Evolutionary conservation across 2,329 filamentous ascomycete species (phyloP).

Genomic region (Ophiostoma triangulosporum): DNA sequence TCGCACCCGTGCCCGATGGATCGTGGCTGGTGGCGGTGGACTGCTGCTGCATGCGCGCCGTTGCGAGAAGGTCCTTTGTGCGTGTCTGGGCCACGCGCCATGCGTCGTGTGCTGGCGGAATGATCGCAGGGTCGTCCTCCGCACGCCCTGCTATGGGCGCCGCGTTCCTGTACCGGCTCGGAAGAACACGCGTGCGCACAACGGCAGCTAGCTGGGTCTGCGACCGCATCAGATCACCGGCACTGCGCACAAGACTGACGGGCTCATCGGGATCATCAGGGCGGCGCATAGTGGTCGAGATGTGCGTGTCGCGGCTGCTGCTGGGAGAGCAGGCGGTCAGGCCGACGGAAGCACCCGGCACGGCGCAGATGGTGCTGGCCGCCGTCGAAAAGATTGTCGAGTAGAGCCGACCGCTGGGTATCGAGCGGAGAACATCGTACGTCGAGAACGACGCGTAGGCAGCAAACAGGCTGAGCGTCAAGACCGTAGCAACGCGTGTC

Average conservation of each 20-base stretch:
- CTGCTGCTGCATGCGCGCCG: background rate
- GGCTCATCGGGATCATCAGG: background rate
- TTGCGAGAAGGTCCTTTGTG: conserved; percentile 5
- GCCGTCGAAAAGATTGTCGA: background rate
- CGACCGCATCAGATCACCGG: conserved; percentile 45
- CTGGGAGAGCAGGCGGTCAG: background rate
- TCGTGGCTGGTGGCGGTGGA: background rate
- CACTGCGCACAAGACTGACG: conserved; percentile 8
- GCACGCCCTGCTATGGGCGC: background rate
- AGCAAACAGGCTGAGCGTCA: conserved; percentile 1
- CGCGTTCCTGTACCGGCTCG: background rate
- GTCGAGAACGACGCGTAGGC: too few species aligned
- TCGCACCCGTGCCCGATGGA: background rate
- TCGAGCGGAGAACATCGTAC: background rate
- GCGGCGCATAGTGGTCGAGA: background rate
- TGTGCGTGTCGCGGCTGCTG: too few species aligned
- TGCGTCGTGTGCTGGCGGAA: conserved; percentile 3
- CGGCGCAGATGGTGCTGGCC: background rate
- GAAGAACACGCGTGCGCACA: conserved; percentile 22
- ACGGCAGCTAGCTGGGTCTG: conserved; percentile 69
- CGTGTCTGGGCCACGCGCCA: conserved; percentile 9
- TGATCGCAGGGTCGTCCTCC: background rate
- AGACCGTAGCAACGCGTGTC: background rate
- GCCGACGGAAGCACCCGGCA: background rate
- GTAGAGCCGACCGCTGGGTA: background rate